Evolutionary conservation across 1,139 yeast species (phyloP), one percentile per base, ranked within the genome.

Genomic region (Insectozyma bohioensis): DNA sequence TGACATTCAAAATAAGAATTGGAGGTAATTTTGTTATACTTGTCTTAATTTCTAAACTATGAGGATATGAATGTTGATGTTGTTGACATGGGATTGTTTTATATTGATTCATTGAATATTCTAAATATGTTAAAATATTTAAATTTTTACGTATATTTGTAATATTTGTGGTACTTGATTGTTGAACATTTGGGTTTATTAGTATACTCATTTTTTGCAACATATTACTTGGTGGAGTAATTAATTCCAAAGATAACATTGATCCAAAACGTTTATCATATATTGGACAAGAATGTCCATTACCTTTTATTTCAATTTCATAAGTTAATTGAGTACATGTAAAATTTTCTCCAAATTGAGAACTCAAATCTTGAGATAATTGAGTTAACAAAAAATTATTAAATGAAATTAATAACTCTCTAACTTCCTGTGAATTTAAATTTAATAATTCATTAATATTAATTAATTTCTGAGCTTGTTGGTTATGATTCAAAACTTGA

Each of bases 1-100:
- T 68, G 17, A 83, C 52, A 45, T 82, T 82, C 28, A 88, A 59
- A 6, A 83, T 74, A 24, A 88, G 56, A 6, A 87, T 66, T 2
- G 82, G 78, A 0, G 96, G 94, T 11, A 86, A 61, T 30, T 67
- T 67, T 5, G 41, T 39, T n/a, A 46, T 72, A 0, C 67, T 58
- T 31, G 72, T 69, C 19, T 67, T 63, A 6, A 74, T 67, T 39
- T 80, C 82, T 20, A 82, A 62, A 6, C 63, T 55, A 44, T 83
- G 90, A 2, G 49, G 47, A 28, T 39, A 43, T n/a, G 34, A 28
- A 34, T 43, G 47, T 24, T 43, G 45, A 27, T 46, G 51, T 24
- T 46, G 46, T 31, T 48, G 51, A 49, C 72, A 61, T 4, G 75
- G 71, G n/a, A 70, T 58, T 17, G 70, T 63, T 33, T 73, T 76